Base-by-base conservation (phyloP, 768 basidiomycete species). In the Amanita muscaria region DNA sequence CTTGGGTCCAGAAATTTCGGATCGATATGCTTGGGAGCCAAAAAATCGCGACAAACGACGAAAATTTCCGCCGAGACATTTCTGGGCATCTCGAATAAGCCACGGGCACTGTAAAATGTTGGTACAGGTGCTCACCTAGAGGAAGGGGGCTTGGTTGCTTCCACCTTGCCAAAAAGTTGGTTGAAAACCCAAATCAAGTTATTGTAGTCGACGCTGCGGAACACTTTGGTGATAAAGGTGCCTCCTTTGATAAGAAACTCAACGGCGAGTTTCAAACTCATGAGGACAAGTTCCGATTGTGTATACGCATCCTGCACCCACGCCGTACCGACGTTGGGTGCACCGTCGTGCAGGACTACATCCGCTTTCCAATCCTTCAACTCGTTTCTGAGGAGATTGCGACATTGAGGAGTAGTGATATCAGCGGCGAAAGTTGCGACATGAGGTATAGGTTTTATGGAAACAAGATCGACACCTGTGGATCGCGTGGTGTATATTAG, bases 61-160 rank as follows among this genome's bases (percentile, higher is more conserved):
- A 99, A 99, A 59, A 99, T 99, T 65, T 99, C 96, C 10, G 96
- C 96, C 34, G 96, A 99, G 34, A 99, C 96, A 67, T 94, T 97
- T 68, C 93, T 93, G 52, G 10, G 30, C 27, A 16, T 7, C 18
- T 24, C 24, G n/a, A n/a, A n/a, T n/a, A n/a, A 42, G 46, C 53
- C 38, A 36, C 15, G n/a, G 21, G 40, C 6, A 32, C 22, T 24
- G 24, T 42, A 34, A 43, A 31, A 23, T 31, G 39, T 10, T 24
- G 39, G 22, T 45, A 27, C 37, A 31, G 16, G 31, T 24, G 31
- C n/a, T 56, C 49, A 92, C 89, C 92, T 80, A 18, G 96, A 98
- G 29, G 91, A 93, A 7, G 96, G 93, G 2, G 96, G 96, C 59
- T 99, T 99, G 24, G 96, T 99, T 5, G 96, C 96, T 63, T 99